Percentiles rank a stretch among this genome's conserved stretches.
Evolutionary conservation across 2,329 filamentous ascomycete genomes (phyloP).

Genomic region (Alternaria sp.): DNA sequence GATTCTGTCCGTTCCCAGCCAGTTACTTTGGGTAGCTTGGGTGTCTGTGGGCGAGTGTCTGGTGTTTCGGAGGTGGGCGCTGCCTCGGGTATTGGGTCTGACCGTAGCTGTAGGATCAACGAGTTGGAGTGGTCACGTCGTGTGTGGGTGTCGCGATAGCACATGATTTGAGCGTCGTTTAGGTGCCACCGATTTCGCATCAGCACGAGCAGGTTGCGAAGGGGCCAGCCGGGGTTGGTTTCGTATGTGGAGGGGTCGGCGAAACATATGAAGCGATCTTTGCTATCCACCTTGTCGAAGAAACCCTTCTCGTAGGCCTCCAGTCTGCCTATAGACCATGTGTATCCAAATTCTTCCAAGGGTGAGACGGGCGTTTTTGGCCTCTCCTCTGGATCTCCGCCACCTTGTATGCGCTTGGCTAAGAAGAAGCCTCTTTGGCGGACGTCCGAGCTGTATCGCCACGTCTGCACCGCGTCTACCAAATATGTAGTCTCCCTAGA

Average conservation of each 20-base stretch:
- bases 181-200: slow-evolving; percentile 82
- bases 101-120: slow-evolving; percentile 66
- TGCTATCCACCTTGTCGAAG: slow-evolving; percentile 73
- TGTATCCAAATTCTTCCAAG: slow-evolving; percentile 65
- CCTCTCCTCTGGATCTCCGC: slow-evolving; percentile 31
- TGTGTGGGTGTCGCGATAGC: slow-evolving; percentile 84
- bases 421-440: slow-evolving; percentile 95
- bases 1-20: slow-evolving; percentile 89
- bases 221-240: slow-evolving; percentile 87
- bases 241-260: slow-evolving; percentile 91
- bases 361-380: slow-evolving; percentile 60
- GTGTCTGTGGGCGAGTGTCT: slow-evolving; percentile 33
- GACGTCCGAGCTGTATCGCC: slow-evolving; percentile 80
- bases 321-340: slow-evolving; percentile 79
- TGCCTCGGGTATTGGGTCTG: slow-evolving; percentile 24
- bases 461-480: slow-evolving; percentile 84
- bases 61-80: slow-evolving; percentile 14
- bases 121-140: slow-evolving; percentile 81
- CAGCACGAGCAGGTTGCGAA: slow-evolving; percentile 86
- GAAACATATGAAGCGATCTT: slow-evolving; percentile 84
- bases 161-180: slow-evolving; percentile 79
- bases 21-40: slow-evolving; percentile 82
- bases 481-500: slow-evolving; percentile 76
- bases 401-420: slow-evolving; percentile 72
- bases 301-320: slow-evolving; percentile 85